Evolutionary conservation across 345 rosid species (phyloP), one percentile per base, ranked within the genome.

Genomic region (Psidium guajava): DNA sequence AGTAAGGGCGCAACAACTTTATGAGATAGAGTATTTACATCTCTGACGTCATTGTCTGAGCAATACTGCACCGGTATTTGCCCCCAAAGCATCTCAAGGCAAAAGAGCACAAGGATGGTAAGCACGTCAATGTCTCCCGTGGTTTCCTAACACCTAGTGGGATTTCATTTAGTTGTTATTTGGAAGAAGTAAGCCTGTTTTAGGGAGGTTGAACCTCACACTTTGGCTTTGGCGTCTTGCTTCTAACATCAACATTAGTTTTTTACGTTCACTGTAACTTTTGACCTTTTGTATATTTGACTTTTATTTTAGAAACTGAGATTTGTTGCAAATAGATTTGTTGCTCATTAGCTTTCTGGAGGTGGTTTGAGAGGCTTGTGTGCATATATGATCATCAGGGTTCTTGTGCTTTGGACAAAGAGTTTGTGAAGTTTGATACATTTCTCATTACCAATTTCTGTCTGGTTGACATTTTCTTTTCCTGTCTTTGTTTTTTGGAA

Each of bases 361-460:
- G 51, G 56, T 47, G 80, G 61, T 27, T 61, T 83, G 85, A 59
- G 85, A 83, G 85, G 44, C 47, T 61, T 83, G 54, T 83, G 85
- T 83, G 54, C 85, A 59, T 64, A 83, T 15, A 10, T 50, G 53
- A 69, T 74, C 80, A 24, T 83, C 54, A n/a, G 18, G 55, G 80
- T 61, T n/a, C 55, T 61, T 61, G 54, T 25, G 36, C 52, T 59
- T 59, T 47, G 85, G 53, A 83, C 77, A 47, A 47, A 16, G 74
- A n/a, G 3, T 44, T 51, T 59, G 85, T 61, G 56, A 83, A 69
- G 24, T 40, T 69, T 69, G 77, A 69, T 69, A 16, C 24, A 32
- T 10, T 64, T 32, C 44, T 64, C 44, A 32, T 64, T 16, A 64
- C 18, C 44, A 32, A 64, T 8, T 64, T 32, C 75, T 64, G 75